Conservation (phyloP, 129 eudicot species). For the Logfia minima region DNA sequence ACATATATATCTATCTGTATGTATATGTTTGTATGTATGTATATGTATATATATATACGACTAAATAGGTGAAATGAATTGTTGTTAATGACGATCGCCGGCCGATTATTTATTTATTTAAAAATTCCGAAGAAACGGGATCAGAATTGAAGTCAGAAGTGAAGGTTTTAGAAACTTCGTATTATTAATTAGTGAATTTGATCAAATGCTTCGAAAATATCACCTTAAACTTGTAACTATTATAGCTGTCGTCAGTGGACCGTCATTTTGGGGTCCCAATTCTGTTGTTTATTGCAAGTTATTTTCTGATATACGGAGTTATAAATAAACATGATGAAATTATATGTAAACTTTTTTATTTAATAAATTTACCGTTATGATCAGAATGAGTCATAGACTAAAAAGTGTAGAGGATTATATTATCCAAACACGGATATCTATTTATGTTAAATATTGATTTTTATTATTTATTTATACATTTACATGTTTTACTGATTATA, state of each 20-base stretch:
- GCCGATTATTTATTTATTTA: constrained; percentile 7
- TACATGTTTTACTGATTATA: too few relatives aligned
- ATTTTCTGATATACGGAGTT: too few relatives aligned
- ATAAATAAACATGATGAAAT: too few relatives aligned
- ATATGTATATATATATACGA: neutral
- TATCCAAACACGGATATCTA: too few relatives aligned
- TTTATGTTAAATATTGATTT: too few relatives aligned
- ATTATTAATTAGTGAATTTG: neutral
- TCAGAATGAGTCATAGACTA: too few relatives aligned
- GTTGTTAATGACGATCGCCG: constrained; percentile 5
- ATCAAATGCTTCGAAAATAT: constrained; percentile 29
- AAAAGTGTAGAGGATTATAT: too few relatives aligned
- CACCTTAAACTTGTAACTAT: constrained; percentile 12
- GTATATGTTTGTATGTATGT: neutral
- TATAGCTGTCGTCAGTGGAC: constrained; percentile 18
- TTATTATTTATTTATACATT: too few relatives aligned
- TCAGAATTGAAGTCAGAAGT: constrained; percentile 2
- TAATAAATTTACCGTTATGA: too few relatives aligned
- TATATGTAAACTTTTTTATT: too few relatives aligned
- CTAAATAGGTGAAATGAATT: neutral
- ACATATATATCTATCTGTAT: neutral
- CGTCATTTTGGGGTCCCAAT: neutral
- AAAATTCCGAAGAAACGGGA: constrained; percentile 12
- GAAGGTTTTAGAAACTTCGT: neutral
- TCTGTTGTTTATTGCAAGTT: too few relatives aligned